phyloP scores from a whole-genome alignment of 768 basidiomycete species.

The Trametes meyenii region DNA sequence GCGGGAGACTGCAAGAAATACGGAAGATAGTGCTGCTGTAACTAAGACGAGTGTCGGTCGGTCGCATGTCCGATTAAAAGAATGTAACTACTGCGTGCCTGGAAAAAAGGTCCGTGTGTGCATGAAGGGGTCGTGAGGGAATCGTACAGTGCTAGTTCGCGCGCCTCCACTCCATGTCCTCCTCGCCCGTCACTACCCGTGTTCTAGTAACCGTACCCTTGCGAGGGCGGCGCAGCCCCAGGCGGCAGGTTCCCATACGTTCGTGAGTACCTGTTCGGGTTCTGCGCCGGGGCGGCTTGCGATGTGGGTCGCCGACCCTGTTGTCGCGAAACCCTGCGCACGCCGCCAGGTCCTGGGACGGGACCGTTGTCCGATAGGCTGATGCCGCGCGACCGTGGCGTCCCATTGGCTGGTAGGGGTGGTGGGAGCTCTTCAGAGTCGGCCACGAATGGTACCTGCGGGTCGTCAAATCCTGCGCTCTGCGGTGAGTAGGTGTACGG shows the following conservation, averaged over 20 bases:
- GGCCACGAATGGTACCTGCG: slow-evolving; percentile 30
- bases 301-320: slow-evolving; percentile 59
- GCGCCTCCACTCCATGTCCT: slow-evolving; percentile 4
- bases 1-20: slow-evolving; percentile 12
- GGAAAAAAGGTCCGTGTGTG: slow-evolving; percentile 14
- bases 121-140: slow-evolving; percentile 17
- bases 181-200: background rate
- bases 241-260: slow-evolving; percentile 64
- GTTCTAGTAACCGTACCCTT: slow-evolving; percentile 26
- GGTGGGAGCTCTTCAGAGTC: slow-evolving; percentile 42
- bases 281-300: slow-evolving; percentile 57
- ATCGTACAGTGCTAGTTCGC: slow-evolving; percentile 14
- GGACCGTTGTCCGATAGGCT: slow-evolving; percentile 84
- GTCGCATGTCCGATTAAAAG: slow-evolving; percentile 17
- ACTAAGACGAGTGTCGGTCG: background rate
- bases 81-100: slow-evolving; percentile 17
- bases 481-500: slow-evolving; percentile 59
- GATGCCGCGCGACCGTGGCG: slow-evolving; percentile 56
- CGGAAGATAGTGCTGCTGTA: background rate
- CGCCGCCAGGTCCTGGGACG: slow-evolving; percentile 76
- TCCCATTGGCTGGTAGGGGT: slow-evolving; percentile 15
- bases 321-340: slow-evolving; percentile 75
- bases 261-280: slow-evolving; percentile 78
- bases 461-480: slow-evolving; percentile 36
- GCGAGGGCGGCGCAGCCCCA: slow-evolving; percentile 61